phyloP scores from a whole-genome alignment of 805 yeast genomes.

The Barnettozyma vustinii region DNA sequence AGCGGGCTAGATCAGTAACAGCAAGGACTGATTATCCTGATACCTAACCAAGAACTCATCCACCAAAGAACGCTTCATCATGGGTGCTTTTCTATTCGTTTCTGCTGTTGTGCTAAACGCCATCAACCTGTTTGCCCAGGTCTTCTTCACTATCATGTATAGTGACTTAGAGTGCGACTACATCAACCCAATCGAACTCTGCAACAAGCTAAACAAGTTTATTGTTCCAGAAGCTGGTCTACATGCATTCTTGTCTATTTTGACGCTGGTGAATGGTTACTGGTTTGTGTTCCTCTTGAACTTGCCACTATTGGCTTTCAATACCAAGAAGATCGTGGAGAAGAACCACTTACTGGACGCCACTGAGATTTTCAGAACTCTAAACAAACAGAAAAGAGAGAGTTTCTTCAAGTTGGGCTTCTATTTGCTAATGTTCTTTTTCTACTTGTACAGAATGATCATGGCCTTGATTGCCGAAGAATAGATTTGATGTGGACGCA shows the following conservation, averaged over 20 bases:
- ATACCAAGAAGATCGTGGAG: conserved; percentile 69
- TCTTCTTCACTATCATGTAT: conserved; percentile 91
- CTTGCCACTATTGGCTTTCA: conserved; percentile 79
- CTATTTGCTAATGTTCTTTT: conserved; percentile 89
- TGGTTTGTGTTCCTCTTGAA: conserved; percentile 87
- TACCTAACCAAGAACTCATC: neutral
- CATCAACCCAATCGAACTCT: conserved; percentile 94
- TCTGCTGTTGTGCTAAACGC: conserved; percentile 82
- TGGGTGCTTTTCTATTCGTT: conserved; percentile 48
- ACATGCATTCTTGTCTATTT: conserved; percentile 64
- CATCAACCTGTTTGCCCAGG: conserved; percentile 83
- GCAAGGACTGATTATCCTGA: neutral
- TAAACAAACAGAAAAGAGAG: conserved; percentile 89
- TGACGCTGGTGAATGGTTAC: conserved; percentile 81
- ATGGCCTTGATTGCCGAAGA: conserved; percentile 66
- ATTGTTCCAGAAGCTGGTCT: conserved; percentile 85
- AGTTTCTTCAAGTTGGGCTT: conserved; percentile 85
- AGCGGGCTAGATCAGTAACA: neutral
- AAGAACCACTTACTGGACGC: conserved; percentile 90
- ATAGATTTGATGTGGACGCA: neutral
- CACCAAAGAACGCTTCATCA: neutral
- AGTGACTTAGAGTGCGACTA: conserved; percentile 94
- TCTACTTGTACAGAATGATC: conserved; percentile 92
- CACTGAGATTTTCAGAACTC: conserved; percentile 93
- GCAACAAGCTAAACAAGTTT: conserved; percentile 86